Conservation (phyloP, 2,329 filamentous ascomycete genomes). For the Didymella glomerata region DNA sequence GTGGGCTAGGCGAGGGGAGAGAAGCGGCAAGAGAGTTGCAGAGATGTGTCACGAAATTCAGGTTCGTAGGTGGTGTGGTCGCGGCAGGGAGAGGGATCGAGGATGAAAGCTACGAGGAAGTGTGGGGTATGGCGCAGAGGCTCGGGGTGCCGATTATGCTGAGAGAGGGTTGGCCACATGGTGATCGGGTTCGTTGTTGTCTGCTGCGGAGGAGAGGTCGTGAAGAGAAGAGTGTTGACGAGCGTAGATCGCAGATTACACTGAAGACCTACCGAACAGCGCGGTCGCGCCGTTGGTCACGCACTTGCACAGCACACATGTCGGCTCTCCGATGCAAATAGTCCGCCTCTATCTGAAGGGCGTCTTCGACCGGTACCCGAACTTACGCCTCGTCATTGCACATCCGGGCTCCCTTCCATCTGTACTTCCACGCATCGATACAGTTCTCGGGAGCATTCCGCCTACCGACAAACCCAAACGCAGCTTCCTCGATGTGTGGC, state of each 20-base stretch:
- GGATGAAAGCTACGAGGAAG: slow-evolving; percentile 52
- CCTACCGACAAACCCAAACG: slow-evolving; percentile 31
- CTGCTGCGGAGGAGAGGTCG: background rate
- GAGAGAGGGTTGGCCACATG: slow-evolving; percentile 32
- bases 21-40: slow-evolving; percentile 50
- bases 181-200: slow-evolving; percentile 26
- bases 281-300: slow-evolving; percentile 30
- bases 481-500: slow-evolving; percentile 61
- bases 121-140: slow-evolving; percentile 53
- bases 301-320: slow-evolving; percentile 58
- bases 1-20: slow-evolving; percentile 34
- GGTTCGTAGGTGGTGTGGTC: slow-evolving; percentile 60
- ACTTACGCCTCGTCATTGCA: slow-evolving; percentile 63
- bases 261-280: slow-evolving; percentile 21
- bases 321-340: slow-evolving; percentile 59
- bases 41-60: slow-evolving; percentile 54
- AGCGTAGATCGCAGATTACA: slow-evolving; percentile 26
- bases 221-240: slow-evolving; percentile 10
- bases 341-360: slow-evolving; percentile 62
- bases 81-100: slow-evolving; percentile 55
- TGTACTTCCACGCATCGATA: slow-evolving; percentile 59
- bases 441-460: slow-evolving; percentile 32
- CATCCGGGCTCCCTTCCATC: slow-evolving; percentile 64
- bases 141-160: slow-evolving; percentile 52
- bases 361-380: slow-evolving; percentile 64